phyloP scores from a whole-genome alignment of 2,329 filamentous ascomycete species.

The Pyricularia sp. region DNA sequence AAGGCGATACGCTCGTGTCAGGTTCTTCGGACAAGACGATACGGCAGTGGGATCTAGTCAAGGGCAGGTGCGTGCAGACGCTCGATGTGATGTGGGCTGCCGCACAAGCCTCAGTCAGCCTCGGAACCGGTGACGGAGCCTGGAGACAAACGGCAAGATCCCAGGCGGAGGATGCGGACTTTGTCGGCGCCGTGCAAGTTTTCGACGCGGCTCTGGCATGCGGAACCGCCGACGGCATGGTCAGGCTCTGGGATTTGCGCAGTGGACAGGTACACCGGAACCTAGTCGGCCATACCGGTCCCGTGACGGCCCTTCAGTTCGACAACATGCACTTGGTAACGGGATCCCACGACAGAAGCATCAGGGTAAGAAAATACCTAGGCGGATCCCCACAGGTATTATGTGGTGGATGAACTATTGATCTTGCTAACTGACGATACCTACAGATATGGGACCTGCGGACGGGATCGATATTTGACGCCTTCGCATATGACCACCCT shows the following conservation, averaged over 20 bases:
- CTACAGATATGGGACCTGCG: conserved; percentile 95
- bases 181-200: conserved; percentile 87
- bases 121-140: conserved; percentile 43
- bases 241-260: conserved; percentile 88
- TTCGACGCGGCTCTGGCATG: conserved; percentile 94
- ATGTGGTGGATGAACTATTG: neutral
- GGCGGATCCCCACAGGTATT: neutral
- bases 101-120: conserved; percentile 66
- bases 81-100: conserved; percentile 97
- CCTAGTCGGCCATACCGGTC: conserved; percentile 87
- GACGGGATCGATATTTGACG: conserved; percentile 88
- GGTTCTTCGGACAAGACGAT: conserved; percentile 96
- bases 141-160: conserved; percentile 65
- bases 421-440: neutral
- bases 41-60: conserved; percentile 93
- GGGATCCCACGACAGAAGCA: conserved; percentile 80
- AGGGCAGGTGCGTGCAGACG: conserved; percentile 94
- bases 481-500: conserved; percentile 85
- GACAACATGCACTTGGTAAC: conserved; percentile 93
- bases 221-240: conserved; percentile 94
- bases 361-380: conserved; percentile 57
- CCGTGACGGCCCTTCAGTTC: conserved; percentile 89
- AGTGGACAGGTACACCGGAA: conserved; percentile 96
- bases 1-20: conserved; percentile 79
- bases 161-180: conserved; percentile 71